phyloP scores from a whole-genome alignment of 169 alveolate species.

The Pseudocohnilembus persalinus region DNA sequence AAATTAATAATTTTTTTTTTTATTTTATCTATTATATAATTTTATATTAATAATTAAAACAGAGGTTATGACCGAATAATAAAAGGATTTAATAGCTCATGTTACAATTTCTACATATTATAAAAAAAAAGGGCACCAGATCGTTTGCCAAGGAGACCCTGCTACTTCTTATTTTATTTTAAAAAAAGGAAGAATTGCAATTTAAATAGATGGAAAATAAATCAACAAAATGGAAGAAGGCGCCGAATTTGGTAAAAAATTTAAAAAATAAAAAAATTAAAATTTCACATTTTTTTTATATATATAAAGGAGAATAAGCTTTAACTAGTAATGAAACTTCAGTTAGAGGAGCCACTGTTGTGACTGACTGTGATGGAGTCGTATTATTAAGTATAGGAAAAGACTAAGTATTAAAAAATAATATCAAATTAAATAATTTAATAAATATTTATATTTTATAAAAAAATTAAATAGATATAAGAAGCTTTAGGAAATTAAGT shows the following conservation, averaged over 20 bases:
- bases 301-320: constrained; percentile 26
- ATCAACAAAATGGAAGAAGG: constrained; percentile 22
- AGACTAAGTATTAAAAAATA: constrained; percentile 24
- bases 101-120: constrained; percentile 29
- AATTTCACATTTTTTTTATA: not conserved
- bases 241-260: constrained; percentile 12
- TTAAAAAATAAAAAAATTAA: too few species aligned
- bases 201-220: constrained; percentile 19
- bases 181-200: constrained; percentile 32
- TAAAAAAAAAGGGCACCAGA: constrained; percentile 37
- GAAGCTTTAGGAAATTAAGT: not conserved
- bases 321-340: constrained; percentile 36
- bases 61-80: constrained; percentile 31
- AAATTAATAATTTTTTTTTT: not conserved
- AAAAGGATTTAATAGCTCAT: constrained; percentile 45
- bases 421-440: too few species aligned
- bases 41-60: not conserved
- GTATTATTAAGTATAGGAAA: constrained; percentile 34
- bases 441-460: too few species aligned
- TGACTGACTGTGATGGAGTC: constrained; percentile 41
- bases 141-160: constrained; percentile 51
- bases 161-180: constrained; percentile 45
- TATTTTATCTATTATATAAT: too few species aligned
- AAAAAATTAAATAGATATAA: not conserved
- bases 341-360: constrained; percentile 44